These are phyloP conservation scores for Hyaloscypha finlandica DNA, from an alignment of 495 filamentous ascomycete species.

Conservation along the genomic window DNA sequence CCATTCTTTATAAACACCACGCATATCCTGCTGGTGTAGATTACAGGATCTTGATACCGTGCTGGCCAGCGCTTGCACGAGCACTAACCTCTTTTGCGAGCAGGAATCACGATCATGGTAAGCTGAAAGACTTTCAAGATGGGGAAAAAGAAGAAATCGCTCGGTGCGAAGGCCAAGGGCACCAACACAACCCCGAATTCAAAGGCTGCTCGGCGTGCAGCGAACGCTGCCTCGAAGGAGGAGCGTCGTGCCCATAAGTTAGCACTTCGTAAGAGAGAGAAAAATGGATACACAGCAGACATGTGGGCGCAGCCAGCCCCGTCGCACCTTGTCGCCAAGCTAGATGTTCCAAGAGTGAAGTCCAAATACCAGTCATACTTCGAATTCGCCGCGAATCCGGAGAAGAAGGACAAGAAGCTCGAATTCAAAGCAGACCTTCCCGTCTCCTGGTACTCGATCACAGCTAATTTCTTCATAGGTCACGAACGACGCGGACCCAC, in stretches of 20 bases:
- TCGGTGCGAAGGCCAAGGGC: conserved; percentile 5
- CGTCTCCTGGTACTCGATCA: conserved; percentile 5
- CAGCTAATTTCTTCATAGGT: conserved; percentile 41
- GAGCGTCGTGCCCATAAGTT: conserved; percentile 25
- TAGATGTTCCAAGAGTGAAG: conserved; percentile 35
- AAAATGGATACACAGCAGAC: conserved; percentile 21
- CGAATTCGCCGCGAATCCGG: conserved; percentile 55
- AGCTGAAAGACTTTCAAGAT: conserved; percentile 19
- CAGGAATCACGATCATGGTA: conserved; percentile 15
- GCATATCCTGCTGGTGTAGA: conserved; percentile 13
- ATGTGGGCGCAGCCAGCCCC: conserved; percentile 29
- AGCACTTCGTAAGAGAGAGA: conserved; percentile 21
- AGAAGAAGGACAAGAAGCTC: conserved; percentile 58
- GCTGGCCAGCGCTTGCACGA: conserved; percentile 7
- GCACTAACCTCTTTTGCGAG: conserved; percentile 7
- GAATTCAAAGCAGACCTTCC: conserved; percentile 31
- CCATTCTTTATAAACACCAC: neutral
- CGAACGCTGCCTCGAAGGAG: conserved; percentile 13
- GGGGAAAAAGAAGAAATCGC: conserved; percentile 24
- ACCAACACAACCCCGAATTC: neutral
- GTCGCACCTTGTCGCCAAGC: conserved; percentile 28
- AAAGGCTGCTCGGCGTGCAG: conserved; percentile 4
- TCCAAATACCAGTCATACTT: conserved; percentile 54
- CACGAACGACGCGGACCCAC: conserved; percentile 50
- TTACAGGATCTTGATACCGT: conserved; percentile 8